Conservation (phyloP, 768 basidiomycete genomes). For the Podaxis sp. region DNA sequence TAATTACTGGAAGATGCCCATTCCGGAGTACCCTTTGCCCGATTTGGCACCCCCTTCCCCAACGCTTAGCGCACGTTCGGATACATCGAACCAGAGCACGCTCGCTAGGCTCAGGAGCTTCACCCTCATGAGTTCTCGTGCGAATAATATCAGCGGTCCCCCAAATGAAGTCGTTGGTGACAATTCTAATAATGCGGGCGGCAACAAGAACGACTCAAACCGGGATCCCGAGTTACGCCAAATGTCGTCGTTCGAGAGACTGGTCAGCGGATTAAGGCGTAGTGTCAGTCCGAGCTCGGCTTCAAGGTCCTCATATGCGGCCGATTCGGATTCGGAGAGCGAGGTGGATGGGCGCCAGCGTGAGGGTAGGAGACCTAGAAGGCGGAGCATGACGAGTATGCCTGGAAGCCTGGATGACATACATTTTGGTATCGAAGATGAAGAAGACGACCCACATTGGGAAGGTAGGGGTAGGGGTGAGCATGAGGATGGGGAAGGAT, state of each 20-base stretch:
- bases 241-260: slow-evolving; percentile 75
- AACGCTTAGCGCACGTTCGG: slow-evolving; percentile 90
- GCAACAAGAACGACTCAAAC: slow-evolving; percentile 23
- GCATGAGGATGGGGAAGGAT: slow-evolving; percentile 32
- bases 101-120: slow-evolving; percentile 76
- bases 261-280: slow-evolving; percentile 41
- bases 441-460: slow-evolving; percentile 39
- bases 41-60: slow-evolving; percentile 88
- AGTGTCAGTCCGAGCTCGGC: slow-evolving; percentile 55
- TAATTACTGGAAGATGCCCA: slow-evolving; percentile 89
- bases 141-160: slow-evolving; percentile 10
- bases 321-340: slow-evolving; percentile 52
- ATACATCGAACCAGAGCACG: slow-evolving; percentile 73
- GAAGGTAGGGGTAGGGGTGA: slow-evolving; percentile 32
- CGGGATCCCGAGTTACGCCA: slow-evolving; percentile 55
- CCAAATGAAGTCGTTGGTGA: neutral
- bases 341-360: slow-evolving; percentile 48
- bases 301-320: slow-evolving; percentile 42
- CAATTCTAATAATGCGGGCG: slow-evolving; percentile 8
- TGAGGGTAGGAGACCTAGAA: slow-evolving; percentile 39
- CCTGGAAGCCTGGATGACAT: slow-evolving; percentile 70
- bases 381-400: slow-evolving; percentile 80
- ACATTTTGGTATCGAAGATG: slow-evolving; percentile 55
- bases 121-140: slow-evolving; percentile 55
- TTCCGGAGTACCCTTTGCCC: slow-evolving; percentile 78